phyloP scores from a whole-genome alignment of 2,329 filamentous ascomycete genomes.

The Mycosphaerella arachidis region DNA sequence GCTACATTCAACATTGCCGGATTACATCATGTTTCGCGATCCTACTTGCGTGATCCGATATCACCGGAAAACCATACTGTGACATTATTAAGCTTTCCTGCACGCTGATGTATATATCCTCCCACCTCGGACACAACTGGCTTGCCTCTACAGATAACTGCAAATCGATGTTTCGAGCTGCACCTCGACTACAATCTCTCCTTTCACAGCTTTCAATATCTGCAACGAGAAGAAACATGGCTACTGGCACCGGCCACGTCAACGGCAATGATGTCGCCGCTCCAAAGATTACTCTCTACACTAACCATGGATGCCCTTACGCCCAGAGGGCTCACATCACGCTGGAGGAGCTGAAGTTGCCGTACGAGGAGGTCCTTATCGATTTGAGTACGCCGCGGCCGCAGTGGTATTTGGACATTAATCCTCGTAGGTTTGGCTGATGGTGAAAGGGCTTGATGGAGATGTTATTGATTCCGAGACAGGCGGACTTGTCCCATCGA shows the following conservation, averaged over 20 bases:
- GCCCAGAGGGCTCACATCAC: constrained; percentile 61
- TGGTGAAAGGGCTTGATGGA: constrained; percentile 44
- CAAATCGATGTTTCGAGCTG: neutral
- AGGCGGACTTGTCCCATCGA: constrained; percentile 68
- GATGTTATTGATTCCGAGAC: constrained; percentile 45
- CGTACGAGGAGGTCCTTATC: constrained; percentile 46
- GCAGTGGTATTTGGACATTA: constrained; percentile 69
- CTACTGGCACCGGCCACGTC: constrained; percentile 6
- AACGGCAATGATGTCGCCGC: constrained; percentile 9
- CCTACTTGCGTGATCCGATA: neutral
- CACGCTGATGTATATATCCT: neutral
- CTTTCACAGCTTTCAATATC: neutral
- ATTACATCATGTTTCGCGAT: neutral
- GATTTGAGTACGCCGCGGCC: constrained; percentile 66
- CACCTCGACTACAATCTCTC: neutral
- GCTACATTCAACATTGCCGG: neutral
- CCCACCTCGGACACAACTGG: neutral
- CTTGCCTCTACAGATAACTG: neutral
- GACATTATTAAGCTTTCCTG: neutral
- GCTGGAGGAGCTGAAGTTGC: constrained; percentile 30
- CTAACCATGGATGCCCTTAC: constrained; percentile 65
- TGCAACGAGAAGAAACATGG: neutral
- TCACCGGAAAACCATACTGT: neutral
- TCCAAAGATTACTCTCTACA: constrained; percentile 62
- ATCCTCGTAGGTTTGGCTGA: constrained; percentile 48